Base-by-base conservation (phyloP, 2,329 filamentous ascomycete species). In the Cryoendolithus antarcticus region DNA sequence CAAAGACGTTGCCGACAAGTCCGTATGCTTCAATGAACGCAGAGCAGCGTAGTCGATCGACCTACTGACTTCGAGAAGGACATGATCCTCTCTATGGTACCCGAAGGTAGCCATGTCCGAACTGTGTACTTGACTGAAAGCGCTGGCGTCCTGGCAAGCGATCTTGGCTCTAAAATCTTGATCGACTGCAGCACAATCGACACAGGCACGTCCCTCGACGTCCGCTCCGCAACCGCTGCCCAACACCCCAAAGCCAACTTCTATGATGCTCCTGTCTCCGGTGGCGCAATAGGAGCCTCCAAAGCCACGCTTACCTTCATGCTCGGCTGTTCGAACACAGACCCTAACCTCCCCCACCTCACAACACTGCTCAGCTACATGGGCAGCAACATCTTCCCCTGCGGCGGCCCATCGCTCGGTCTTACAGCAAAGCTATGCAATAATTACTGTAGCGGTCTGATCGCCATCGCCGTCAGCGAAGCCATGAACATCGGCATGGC, bases 401-500 rank as follows among this genome's bases (percentile, higher is more conserved):
- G 74, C 46, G 74, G 74, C 3, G 71, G 66, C 0, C 65, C 70
- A 0, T 69, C 67, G 0, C 61, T 75, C 0, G 73, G 74, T 0
- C 63, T 78, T 3, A 67, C 71, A 0, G 72, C 74, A 0, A 78
- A 77, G 54, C 57, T 77, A 4, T 73, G 66, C 39, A 78, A 78
- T 50, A 78, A 78, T 48, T 78, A 78, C 52, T 63, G 70, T 35
- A 74, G 68, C 0, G 72, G 71, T 1, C 58, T 75, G 13, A 76
- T 77, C 41, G 68, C 72, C 4, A 73, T 78, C 38, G 73, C 72
- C 0, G 66, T 62, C 32, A 64, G 70, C 1, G 74, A 78, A 52
- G 71, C 72, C 1, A 69, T 77, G 61, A 69, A 75, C 42, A 72
- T 78, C 54, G 73, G 72, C 1, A 77, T 78, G 61, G 58, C 63